These are phyloP conservation scores for Bretziella fagacearum DNA, from an alignment of 2,329 filamentous ascomycete species.

Conservation along the genomic window DNA sequence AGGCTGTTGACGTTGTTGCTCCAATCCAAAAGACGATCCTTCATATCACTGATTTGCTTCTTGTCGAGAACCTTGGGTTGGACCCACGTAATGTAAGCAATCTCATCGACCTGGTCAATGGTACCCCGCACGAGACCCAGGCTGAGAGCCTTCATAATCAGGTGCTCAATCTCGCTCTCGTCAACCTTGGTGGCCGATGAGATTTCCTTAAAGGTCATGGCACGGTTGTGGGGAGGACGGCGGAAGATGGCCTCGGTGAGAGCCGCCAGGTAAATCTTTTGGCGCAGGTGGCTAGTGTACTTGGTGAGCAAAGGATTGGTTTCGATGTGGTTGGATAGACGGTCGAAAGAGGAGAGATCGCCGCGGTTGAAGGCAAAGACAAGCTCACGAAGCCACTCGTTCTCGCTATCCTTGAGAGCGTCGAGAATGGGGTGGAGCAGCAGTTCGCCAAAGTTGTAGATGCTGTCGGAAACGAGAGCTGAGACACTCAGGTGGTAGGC, in stretches of 20 bases:
- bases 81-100: slow-evolving; percentile 95
- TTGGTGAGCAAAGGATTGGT: slow-evolving; percentile 64
- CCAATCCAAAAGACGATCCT: slow-evolving; percentile 77
- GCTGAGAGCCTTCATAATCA: slow-evolving; percentile 98
- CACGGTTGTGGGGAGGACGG: slow-evolving; percentile 83
- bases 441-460: slow-evolving; percentile 99
- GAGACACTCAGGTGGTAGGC: slow-evolving; percentile 89
- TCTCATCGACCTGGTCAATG: slow-evolving; percentile 89
- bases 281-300: slow-evolving; percentile 71
- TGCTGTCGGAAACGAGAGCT: slow-evolving; percentile 79
- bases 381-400: slow-evolving; percentile 85
- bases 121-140: slow-evolving; percentile 76
- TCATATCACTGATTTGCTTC: slow-evolving; percentile 88
- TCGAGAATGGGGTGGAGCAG: slow-evolving; percentile 92
- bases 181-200: slow-evolving; percentile 82
- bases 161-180: slow-evolving; percentile 83
- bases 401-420: slow-evolving; percentile 49
- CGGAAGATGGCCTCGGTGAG: slow-evolving; percentile 94
- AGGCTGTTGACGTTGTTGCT: slow-evolving; percentile 89
- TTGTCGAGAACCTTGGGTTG: slow-evolving; percentile 96
- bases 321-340: slow-evolving; percentile 61
- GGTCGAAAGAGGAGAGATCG: slow-evolving; percentile 74
- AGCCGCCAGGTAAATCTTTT: slow-evolving; percentile 95
- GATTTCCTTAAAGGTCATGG: slow-evolving; percentile 83
- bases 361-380: slow-evolving; percentile 96